phyloP scores from a whole-genome alignment of 768 basidiomycete species.

The Leccinellum luteum region DNA sequence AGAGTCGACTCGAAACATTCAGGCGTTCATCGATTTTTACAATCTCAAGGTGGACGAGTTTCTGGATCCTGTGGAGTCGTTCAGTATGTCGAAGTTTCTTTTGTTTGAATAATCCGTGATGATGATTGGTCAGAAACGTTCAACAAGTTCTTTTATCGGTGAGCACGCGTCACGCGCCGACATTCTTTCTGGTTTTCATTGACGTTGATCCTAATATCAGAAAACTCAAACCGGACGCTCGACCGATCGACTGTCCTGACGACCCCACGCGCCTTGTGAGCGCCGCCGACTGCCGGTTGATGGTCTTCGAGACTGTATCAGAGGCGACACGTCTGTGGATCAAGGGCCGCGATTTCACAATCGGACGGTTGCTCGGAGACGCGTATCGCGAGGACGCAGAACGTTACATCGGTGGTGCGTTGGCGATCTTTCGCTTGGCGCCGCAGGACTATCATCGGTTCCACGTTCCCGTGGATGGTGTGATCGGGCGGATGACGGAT shows the following conservation, averaged over 20 bases:
- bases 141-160: slow-evolving; percentile 90
- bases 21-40: slow-evolving; percentile 87
- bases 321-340: slow-evolving; percentile 94
- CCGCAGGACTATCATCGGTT: slow-evolving; percentile 97
- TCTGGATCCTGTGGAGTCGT: slow-evolving; percentile 75
- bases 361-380: slow-evolving; percentile 77
- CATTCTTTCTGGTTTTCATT: neutral
- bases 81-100: slow-evolving; percentile 54
- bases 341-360: slow-evolving; percentile 91
- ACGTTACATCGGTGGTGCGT: slow-evolving; percentile 72
- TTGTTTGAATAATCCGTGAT: neutral
- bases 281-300: slow-evolving; percentile 94
- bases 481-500: slow-evolving; percentile 76
- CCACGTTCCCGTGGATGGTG: slow-evolving; percentile 84
- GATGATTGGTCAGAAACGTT: slow-evolving; percentile 63
- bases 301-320: slow-evolving; percentile 83
- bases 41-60: slow-evolving; percentile 81
- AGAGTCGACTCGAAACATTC: slow-evolving; percentile 81
- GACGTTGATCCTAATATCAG: slow-evolving; percentile 35
- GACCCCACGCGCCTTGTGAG: slow-evolving; percentile 80
- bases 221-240: slow-evolving; percentile 80
- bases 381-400: slow-evolving; percentile 66
- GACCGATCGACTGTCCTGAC: slow-evolving; percentile 69
- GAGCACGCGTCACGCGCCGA: slow-evolving; percentile 1
- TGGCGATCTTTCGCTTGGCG: slow-evolving; percentile 89